These are phyloP conservation scores for Myriosclerotinia curreyana DNA, from an alignment of 2,329 filamentous ascomycete species.

Conservation along the genomic window DNA sequence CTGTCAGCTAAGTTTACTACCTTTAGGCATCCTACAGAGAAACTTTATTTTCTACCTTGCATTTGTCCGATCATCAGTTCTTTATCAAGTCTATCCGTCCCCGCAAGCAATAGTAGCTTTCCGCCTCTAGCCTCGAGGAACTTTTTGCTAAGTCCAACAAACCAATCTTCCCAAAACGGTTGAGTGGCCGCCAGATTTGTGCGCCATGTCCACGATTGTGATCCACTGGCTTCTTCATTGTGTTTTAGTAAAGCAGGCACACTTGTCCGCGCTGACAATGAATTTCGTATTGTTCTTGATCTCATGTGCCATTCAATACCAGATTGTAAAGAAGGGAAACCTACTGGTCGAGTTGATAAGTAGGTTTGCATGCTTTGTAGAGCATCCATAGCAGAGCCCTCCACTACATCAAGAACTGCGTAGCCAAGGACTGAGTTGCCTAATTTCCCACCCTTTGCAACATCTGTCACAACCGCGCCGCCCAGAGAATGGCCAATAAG, in stretches of 20 bases:
- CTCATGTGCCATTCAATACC: slow-evolving; percentile 94
- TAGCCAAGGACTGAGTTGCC: slow-evolving; percentile 74
- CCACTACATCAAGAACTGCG: slow-evolving; percentile 90
- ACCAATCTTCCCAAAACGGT: slow-evolving; percentile 94
- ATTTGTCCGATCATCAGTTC: slow-evolving; percentile 95
- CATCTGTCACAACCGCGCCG: slow-evolving; percentile 83
- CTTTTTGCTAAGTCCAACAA: slow-evolving; percentile 80
- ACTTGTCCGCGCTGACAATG: slow-evolving; percentile 77
- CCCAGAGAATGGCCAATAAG: slow-evolving; percentile 91
- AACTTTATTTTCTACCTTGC: slow-evolving; percentile 62
- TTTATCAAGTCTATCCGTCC: slow-evolving; percentile 85
- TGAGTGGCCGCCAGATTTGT: slow-evolving; percentile 82
- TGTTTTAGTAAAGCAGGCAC: slow-evolving; percentile 74
- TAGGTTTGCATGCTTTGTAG: slow-evolving; percentile 93
- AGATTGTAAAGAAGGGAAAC: slow-evolving; percentile 72
- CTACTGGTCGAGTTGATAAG: slow-evolving; percentile 72
- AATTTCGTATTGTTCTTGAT: slow-evolving; percentile 81
- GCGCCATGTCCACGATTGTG: slow-evolving; percentile 67
- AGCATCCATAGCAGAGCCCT: slow-evolving; percentile 93
- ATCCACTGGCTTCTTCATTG: slow-evolving; percentile 41
- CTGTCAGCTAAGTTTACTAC: slow-evolving; percentile 19
- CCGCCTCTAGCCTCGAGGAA: slow-evolving; percentile 79
- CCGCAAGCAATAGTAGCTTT: slow-evolving; percentile 80
- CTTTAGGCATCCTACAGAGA: background rate
- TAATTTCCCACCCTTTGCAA: slow-evolving; percentile 66